These are phyloP conservation scores for Spiraea crenata DNA, from an alignment of 331 rosid genomes.

Conservation along the genomic window DNA sequence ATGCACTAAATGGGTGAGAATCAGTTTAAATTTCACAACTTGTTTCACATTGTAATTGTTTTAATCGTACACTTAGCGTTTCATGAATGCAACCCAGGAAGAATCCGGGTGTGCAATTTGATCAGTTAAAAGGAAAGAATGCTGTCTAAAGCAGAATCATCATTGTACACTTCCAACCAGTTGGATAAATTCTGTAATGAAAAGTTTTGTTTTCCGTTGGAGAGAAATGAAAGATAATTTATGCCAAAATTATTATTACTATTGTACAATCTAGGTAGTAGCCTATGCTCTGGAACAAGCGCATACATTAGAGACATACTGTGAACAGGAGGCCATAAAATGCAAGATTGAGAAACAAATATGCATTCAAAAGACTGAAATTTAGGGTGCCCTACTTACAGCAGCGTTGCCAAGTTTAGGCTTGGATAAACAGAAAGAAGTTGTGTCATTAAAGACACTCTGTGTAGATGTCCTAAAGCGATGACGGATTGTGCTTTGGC, in stretches of 20 bases:
- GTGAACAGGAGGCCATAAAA: background rate
- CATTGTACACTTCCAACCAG: background rate
- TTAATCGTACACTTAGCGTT: background rate
- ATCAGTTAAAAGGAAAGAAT: background rate
- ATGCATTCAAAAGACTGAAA: slow-evolving; percentile 15
- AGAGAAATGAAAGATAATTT: background rate
- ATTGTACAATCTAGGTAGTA: background rate
- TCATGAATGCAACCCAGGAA: background rate
- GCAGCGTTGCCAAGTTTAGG: slow-evolving; percentile 28
- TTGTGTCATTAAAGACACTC: slow-evolving; percentile 52
- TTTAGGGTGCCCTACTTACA: slow-evolving; percentile 42
- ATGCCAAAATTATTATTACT: slow-evolving; percentile 4
- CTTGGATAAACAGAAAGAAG: slow-evolving; percentile 42
- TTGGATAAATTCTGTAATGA: background rate
- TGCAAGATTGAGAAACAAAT: background rate
- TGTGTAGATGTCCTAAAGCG: slow-evolving; percentile 36
- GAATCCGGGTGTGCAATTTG: background rate
- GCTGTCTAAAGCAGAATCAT: background rate
- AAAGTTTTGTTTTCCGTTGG: background rate
- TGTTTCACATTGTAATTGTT: background rate
- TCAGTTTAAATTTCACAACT: background rate
- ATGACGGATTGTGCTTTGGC: slow-evolving; percentile 36
- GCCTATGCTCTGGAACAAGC: background rate
- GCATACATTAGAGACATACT: background rate
- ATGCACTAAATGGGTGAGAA: background rate